Conservation (phyloP, 2,329 filamentous ascomycete species). For the Chrysoporthe cubensis region DNA sequence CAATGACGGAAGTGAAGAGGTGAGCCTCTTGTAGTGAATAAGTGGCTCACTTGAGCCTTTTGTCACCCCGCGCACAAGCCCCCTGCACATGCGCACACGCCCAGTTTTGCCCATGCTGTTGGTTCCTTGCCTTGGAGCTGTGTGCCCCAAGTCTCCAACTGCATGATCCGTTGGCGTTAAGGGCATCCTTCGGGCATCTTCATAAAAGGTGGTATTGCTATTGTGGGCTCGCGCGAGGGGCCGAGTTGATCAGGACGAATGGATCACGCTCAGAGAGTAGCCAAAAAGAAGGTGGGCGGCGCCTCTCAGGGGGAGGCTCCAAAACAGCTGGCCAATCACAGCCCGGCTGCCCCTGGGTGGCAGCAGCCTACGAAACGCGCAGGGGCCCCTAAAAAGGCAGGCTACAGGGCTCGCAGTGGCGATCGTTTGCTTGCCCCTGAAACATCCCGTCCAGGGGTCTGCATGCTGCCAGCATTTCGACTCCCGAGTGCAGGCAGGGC, state of each 20-base stretch:
- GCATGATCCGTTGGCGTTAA: slow-evolving; percentile 12
- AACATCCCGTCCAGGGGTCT: not conserved
- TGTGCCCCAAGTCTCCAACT: not conserved
- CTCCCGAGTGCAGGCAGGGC: not conserved
- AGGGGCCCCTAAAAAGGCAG: slow-evolving; percentile 7
- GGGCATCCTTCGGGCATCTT: not conserved
- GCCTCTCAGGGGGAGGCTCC: not conserved
- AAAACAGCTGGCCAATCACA: slow-evolving; percentile 7
- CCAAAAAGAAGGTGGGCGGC: not conserved
- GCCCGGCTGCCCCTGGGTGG: not conserved
- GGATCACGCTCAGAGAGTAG: not conserved
- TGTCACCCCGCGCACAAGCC: not conserved
- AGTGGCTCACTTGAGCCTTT: slow-evolving; percentile 12
- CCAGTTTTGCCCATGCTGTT: not conserved
- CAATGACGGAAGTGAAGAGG: slow-evolving; percentile 3
- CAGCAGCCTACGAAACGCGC: slow-evolving; percentile 9
- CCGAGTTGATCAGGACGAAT: not conserved
- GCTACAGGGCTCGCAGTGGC: not conserved
- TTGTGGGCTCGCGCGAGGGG: not conserved
- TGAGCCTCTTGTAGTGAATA: not conserved
- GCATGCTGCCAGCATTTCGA: not conserved
- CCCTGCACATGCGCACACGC: not conserved
- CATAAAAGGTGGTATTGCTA: slow-evolving; percentile 6
- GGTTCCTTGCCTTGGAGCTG: not conserved
- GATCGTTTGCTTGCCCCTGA: slow-evolving; percentile 5